Conservation (phyloP, 257 asterid species). For the Galeopsis tetrahit region DNA sequence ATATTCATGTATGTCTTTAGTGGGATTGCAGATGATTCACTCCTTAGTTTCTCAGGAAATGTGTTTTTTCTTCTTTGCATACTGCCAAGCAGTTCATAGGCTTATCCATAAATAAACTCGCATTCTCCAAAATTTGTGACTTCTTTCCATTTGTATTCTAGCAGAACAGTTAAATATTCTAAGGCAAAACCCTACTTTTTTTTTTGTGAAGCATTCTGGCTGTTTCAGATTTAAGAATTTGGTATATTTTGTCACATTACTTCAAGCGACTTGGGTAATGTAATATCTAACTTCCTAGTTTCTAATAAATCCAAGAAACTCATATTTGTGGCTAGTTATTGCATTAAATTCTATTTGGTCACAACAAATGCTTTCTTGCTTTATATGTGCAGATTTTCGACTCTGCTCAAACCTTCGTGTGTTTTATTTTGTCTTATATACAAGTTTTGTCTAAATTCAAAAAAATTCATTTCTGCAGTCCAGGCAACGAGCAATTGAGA, state of each 20-base stretch:
- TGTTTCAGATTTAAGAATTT: conserved; percentile 13
- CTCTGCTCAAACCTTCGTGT: conserved; percentile 24
- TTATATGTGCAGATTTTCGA: neutral
- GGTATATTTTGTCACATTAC: conserved; percentile 10
- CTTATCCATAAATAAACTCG: neutral
- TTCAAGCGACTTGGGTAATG: conserved; percentile 24
- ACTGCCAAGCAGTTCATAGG: conserved; percentile 13
- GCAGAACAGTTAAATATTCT: conserved; percentile 5
- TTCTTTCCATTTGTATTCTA: conserved; percentile 10
- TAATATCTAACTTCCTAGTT: neutral
- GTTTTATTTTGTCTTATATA: conserved; percentile 20
- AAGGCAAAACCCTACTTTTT: neutral
- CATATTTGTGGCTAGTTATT: conserved; percentile 19
- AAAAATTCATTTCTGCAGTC: conserved; percentile 61
- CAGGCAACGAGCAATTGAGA: conserved; percentile 90
- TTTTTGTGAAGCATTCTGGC: neutral
- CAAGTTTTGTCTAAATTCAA: conserved; percentile 30
- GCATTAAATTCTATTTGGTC: conserved; percentile 23
- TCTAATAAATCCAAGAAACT: conserved; percentile 31
- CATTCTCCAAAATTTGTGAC: neutral
- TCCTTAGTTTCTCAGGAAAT: neutral
- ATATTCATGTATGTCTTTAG: neutral
- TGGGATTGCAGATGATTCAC: conserved; percentile 23
- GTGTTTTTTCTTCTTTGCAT: conserved; percentile 16
- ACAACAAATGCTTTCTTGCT: conserved; percentile 13